Evolutionary conservation across 176 grass and related monocot species (phyloP).

Genomic region (Cenchrus americanus): DNA sequence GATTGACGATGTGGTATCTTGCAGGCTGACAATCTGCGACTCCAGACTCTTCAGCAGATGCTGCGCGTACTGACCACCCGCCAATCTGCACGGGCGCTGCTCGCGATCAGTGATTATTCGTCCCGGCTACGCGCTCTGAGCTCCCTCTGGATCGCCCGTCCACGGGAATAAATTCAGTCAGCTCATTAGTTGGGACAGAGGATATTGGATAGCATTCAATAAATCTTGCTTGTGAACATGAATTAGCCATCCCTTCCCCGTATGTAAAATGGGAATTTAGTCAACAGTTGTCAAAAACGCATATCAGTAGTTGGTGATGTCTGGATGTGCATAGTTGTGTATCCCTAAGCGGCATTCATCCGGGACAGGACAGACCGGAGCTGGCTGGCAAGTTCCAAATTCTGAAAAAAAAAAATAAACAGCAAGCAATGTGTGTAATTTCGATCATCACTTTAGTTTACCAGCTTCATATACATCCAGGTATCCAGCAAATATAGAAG

Average conservation of each 20-base stretch:
- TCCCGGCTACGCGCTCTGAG: constrained; percentile 53
- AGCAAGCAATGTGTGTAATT: neutral
- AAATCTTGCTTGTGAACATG: neutral
- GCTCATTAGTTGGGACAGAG: neutral
- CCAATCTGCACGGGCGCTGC: constrained; percentile 60
- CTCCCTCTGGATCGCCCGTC: constrained; percentile 62
- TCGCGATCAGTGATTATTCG: constrained; percentile 53
- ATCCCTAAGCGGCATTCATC: neutral
- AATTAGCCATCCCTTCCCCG: neutral
- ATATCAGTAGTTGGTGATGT: neutral
- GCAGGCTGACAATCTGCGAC: constrained; percentile 63
- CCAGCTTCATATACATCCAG: neutral
- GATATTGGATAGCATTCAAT: neutral
- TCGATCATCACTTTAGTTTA: neutral
- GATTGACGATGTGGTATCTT: neutral
- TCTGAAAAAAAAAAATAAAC: neutral
- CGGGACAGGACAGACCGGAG: neutral
- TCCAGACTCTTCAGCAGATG: constrained; percentile 52
- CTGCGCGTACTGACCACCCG: constrained; percentile 48
- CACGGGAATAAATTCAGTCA: constrained; percentile 28
- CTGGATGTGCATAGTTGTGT: neutral
- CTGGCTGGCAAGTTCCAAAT: neutral
- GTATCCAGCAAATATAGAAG: neutral
- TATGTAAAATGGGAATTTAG: neutral
- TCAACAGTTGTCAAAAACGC: neutral